These are phyloP conservation scores for Magnaporthiopsis rhizophila DNA, from an alignment of 2,329 filamentous ascomycete species.

Conservation along the genomic window DNA sequence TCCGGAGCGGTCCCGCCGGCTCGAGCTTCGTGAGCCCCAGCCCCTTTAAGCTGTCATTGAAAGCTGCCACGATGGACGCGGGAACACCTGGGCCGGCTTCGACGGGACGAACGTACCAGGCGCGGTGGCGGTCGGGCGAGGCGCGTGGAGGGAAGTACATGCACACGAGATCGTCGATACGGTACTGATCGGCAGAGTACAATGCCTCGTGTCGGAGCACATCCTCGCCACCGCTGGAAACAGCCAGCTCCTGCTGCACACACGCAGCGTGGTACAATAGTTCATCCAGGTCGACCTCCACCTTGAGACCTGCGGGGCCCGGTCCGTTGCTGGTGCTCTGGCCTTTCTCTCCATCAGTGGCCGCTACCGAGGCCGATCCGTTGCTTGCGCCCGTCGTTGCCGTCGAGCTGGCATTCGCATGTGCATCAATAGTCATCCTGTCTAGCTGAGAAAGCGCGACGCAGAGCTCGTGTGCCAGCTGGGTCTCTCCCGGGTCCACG, in stretches of 20 bases:
- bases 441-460: conserved; percentile 1
- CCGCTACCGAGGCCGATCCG: not conserved
- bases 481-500: not conserved
- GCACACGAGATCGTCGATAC: conserved; percentile 1
- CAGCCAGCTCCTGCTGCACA: conserved; percentile 7
- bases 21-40: conserved; percentile 1
- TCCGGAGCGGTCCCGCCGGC: conserved; percentile 1
- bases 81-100: not conserved
- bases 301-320: not conserved
- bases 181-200: conserved; percentile 5
- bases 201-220: conserved; percentile 4
- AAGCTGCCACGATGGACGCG: not conserved
- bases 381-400: not conserved
- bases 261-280: conserved; percentile 6
- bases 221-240: not conserved
- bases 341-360: too few relatives aligned
- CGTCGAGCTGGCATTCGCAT: not conserved
- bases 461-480: conserved; percentile 3
- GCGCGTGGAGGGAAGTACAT: conserved; percentile 4
- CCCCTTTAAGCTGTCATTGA: not conserved
- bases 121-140: conserved; percentile 1
- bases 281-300: not conserved
- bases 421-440: not conserved
- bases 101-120: conserved; percentile 1
- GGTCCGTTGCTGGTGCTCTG: not conserved